A percentile compares a stretch with the other conserved stretches of the same genome.
Conservation (phyloP, 331 rosid species). For the Stylosanthes scabra region DNA sequence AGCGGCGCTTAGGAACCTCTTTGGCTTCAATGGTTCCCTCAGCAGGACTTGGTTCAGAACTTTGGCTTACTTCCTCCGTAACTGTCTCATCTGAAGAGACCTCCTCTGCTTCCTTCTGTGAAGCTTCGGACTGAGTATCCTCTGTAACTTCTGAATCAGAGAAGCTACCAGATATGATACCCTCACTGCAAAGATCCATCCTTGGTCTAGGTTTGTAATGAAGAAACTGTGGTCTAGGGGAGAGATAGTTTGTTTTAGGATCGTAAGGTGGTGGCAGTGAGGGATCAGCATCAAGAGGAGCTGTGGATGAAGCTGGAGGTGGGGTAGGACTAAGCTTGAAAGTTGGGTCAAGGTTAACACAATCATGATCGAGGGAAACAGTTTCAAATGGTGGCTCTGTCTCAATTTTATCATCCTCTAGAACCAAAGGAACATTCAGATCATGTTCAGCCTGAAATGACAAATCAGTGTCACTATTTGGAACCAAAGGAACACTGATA, state of each 20-base stretch:
- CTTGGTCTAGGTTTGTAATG: conserved; percentile 73
- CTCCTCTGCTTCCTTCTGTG: conserved; percentile 59
- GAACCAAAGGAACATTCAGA: conserved; percentile 22
- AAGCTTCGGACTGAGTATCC: conserved; percentile 57
- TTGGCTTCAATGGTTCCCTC: conserved; percentile 46
- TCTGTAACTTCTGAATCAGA: conserved; percentile 68
- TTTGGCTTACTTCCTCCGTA: conserved; percentile 29
- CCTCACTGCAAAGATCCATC: conserved; percentile 47
- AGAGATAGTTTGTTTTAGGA: conserved; percentile 80
- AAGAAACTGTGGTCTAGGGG: conserved; percentile 90
- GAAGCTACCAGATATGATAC: conserved; percentile 52
- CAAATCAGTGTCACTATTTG: background rate
- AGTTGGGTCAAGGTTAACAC: conserved; percentile 67
- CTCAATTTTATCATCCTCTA: conserved; percentile 22
- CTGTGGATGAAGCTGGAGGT: conserved; percentile 40
- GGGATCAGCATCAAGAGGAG: conserved; percentile 73
- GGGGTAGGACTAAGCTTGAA: conserved; percentile 75
- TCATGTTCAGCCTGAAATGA: conserved; percentile 16
- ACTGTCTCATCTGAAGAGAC: conserved; percentile 50
- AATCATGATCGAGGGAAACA: conserved; percentile 51
- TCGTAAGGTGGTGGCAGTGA: conserved; percentile 74
- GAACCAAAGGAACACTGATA: conserved; percentile 21
- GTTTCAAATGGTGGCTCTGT: background rate
- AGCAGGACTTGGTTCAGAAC: conserved; percentile 44
- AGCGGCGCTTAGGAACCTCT: conserved; percentile 39